Evolutionary conservation across 129 eudicot species (phyloP).

Genomic region (Escallonia rubra): DNA sequence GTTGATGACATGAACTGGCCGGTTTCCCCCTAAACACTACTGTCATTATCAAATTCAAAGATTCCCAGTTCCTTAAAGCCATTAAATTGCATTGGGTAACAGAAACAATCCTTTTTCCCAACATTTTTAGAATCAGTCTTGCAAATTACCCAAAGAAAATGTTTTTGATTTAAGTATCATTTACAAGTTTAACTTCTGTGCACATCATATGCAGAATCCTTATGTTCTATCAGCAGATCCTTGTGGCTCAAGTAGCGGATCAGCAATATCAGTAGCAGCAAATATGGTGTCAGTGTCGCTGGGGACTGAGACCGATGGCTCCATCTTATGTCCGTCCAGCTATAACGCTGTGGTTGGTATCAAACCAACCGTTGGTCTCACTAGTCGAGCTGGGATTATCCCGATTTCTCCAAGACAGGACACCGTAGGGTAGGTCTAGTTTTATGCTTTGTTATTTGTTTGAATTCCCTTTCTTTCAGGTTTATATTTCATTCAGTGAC

Average conservation of each 20-base stretch:
- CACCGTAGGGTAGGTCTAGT: conserved; percentile 51
- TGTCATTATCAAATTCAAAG: too few species aligned
- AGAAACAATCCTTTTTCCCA: too few species aligned
- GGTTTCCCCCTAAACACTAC: too few species aligned
- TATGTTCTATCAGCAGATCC: conserved; percentile 52
- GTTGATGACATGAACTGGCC: too few species aligned
- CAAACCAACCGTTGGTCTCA: conserved; percentile 74
- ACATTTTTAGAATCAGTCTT: not conserved
- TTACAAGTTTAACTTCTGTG: too few species aligned
- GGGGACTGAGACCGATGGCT: conserved; percentile 78
- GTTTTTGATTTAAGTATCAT: too few species aligned
- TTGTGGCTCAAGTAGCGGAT: conserved; percentile 86
- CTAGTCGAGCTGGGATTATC: conserved; percentile 63
- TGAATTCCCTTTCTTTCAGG: too few species aligned
- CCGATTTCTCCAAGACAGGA: conserved; percentile 57
- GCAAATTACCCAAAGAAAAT: not conserved
- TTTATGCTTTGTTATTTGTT: too few species aligned
- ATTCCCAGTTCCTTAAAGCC: too few species aligned
- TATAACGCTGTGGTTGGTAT: conserved; percentile 63
- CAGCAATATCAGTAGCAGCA: conserved; percentile 75
- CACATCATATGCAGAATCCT: conserved; percentile 49
- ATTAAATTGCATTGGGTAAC: too few species aligned
- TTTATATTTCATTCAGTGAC: too few species aligned
- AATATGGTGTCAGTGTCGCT: conserved; percentile 61
- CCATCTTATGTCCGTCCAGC: conserved; percentile 57